A percentile compares a stretch with the other conserved stretches of the same genome.
Conservation (phyloP, 768 basidiomycete genomes). For the Cyclocybe aegerita region DNA sequence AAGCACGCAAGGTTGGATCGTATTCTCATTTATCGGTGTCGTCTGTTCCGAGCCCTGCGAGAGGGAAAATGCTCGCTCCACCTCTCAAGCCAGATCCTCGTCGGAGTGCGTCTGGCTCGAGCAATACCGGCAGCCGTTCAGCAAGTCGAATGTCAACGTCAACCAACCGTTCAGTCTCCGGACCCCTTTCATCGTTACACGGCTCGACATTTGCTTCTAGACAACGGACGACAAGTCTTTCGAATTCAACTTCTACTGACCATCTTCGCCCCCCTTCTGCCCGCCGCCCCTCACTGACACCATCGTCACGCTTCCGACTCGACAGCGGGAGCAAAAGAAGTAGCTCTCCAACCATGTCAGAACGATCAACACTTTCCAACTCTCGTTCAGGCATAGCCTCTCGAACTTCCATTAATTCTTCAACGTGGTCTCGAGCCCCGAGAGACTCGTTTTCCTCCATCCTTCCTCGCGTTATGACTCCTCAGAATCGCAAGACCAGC, state of each 20-base stretch:
- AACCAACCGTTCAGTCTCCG: slow-evolving; percentile 66
- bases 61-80: slow-evolving; percentile 47
- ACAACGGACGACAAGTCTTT: slow-evolving; percentile 73
- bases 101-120: slow-evolving; percentile 50
- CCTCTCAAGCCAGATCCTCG: slow-evolving; percentile 40
- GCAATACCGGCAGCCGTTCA: slow-evolving; percentile 45
- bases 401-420: slow-evolving; percentile 45
- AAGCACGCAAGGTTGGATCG: slow-evolving; percentile 25
- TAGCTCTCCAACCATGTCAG: slow-evolving; percentile 64
- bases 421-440: slow-evolving; percentile 70
- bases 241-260: slow-evolving; percentile 34
- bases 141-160: slow-evolving; percentile 61
- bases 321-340: slow-evolving; percentile 38
- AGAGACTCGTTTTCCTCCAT: slow-evolving; percentile 55
- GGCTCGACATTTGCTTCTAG: slow-evolving; percentile 80
- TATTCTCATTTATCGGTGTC: slow-evolving; percentile 31
- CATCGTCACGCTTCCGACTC: slow-evolving; percentile 40
- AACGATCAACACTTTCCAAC: slow-evolving; percentile 38
- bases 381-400: slow-evolving; percentile 44
- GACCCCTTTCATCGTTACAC: slow-evolving; percentile 55
- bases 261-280: slow-evolving; percentile 31
- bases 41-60: slow-evolving; percentile 28
- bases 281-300: slow-evolving; percentile 13
- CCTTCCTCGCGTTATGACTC: slow-evolving; percentile 43
- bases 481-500: slow-evolving; percentile 34